Base-by-base conservation (phyloP, 1,139 yeast species). In the Yamadazyma triangularis region DNA sequence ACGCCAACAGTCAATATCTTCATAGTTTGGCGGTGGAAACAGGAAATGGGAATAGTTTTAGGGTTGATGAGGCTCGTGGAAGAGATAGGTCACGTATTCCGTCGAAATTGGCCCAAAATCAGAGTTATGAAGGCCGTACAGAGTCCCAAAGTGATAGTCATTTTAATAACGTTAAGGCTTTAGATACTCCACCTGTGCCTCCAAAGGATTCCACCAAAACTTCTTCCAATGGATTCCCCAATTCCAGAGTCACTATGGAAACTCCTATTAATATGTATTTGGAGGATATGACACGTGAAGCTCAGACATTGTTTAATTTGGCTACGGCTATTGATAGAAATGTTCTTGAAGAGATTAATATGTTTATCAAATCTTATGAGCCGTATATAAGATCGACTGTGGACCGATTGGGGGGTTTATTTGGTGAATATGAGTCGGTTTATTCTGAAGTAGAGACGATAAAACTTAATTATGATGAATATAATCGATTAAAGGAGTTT, bases 251-350 rank as follows among this genome's bases (percentile, higher is more conserved):
- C 3, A 44, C 48, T 5, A 31, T 48, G 30, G 39, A 41, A 7
- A 35, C 32, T 4, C 50, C 31, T 26, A 24, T 39, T 24, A 24
- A 30, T 16, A 36, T 41, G 32, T 44, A 45, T 24, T 34, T 45
- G 19, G 33, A 42, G 10, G 50, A 48, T 14, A 29, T 51, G 33
- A 32, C 37, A 8, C 27, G 35, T 4, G 69, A 64, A 33, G 50
- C 68, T 2, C 46, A 45, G 22, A 39, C 43, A 1, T 39, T 56
- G 30, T 35, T 51, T 29, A 46, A 44, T 5, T 45, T 64, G 30
- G 68, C 72, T 1, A 46, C 64, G 1, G 47, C 51, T 4, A 58
- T 69, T 13, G 73, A 69, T 34, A 45, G 53, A 15, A 56, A 56
- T 24, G 61, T 67, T 1, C 47, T 67, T 36, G 64, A 59, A 23